Evolutionary conservation across 345 rosid species (phyloP).

Genomic region (Angophora floribunda): DNA sequence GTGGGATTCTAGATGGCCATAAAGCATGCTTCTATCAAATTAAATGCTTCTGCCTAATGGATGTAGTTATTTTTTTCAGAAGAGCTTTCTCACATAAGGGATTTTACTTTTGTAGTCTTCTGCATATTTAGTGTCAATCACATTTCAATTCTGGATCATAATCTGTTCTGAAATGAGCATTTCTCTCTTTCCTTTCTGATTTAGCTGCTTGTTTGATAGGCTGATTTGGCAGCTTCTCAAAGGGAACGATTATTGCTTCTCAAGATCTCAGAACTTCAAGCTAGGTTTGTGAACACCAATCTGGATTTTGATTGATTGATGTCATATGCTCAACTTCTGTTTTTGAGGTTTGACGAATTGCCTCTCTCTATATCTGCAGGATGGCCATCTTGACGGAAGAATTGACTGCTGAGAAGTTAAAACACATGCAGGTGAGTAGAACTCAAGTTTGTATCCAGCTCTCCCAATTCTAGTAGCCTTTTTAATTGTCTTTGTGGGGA

Average conservation of each 20-base stretch:
- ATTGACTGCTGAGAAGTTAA: constrained; percentile 61
- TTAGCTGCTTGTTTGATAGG: constrained; percentile 29
- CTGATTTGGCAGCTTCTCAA: constrained; percentile 45
- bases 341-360: neutral
- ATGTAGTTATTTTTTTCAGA: neutral
- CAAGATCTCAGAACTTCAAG: constrained; percentile 65
- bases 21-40: neutral
- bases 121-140: neutral
- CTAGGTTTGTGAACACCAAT: constrained; percentile 41
- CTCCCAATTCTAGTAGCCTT: neutral
- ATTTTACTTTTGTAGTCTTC: neutral
- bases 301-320: neutral
- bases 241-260: constrained; percentile 59
- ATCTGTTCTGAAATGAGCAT: neutral
- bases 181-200: neutral
- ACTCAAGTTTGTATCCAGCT: neutral
- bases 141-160: neutral
- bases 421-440: constrained; percentile 46
- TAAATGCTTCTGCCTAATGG: neutral
- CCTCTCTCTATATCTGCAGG: constrained; percentile 27
- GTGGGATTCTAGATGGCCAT: neutral
- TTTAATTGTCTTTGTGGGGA: neutral
- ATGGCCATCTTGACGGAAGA: constrained; percentile 64
- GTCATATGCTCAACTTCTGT: neutral
- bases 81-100: neutral